Base-by-base conservation (phyloP, 768 basidiomycete genomes). In the Trametes maxima region DNA sequence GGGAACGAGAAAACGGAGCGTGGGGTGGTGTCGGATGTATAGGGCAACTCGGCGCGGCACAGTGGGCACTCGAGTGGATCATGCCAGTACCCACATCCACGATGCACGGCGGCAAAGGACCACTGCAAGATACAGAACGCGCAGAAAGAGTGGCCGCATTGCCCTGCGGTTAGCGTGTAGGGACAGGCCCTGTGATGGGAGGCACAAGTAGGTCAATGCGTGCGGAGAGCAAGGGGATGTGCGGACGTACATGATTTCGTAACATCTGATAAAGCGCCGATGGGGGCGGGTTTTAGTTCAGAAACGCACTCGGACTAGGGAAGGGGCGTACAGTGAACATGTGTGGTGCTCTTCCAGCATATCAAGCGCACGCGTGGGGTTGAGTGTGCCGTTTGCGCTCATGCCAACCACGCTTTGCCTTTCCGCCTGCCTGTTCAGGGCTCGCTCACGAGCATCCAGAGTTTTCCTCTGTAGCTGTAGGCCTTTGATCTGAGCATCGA, bases 91-190 rank as follows among this genome's bases (percentile, higher is more conserved):
- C 86, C 86, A 68, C 88, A 89, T 0, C 75, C 77, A 48, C 75
- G 76, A 72, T 89, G 87, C 28, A 88, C 73, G 49, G 83, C 82
- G 67, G 86, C 85, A 76, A 88, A 88, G 73, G 84, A 84, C 84
- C 86, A 87, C 67, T 83, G 83, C 33, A 89, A 71, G 62, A 87
- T 85, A 72, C 86, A 88, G 49, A 84, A 73, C 33, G 84, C 82
- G 68, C 86, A 89, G 68, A 86, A 89, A 4, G 86, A 82, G 67
- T 90, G 88, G 11, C 88, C 88, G 62, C 88, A 89, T 42, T 76
- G 73, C 14, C 75, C 76, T 17, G 85, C 81, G 58, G 77, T 80
- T 43, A 88, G 73, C 35, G 75, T 74, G 68, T 85, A 85, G 8
- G 88, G 88, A 63, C 79, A 79, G 2, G 86, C 83, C 63, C 76